Base-by-base conservation (phyloP, 345 rosid species). In the Gossypium ekmanianum region DNA sequence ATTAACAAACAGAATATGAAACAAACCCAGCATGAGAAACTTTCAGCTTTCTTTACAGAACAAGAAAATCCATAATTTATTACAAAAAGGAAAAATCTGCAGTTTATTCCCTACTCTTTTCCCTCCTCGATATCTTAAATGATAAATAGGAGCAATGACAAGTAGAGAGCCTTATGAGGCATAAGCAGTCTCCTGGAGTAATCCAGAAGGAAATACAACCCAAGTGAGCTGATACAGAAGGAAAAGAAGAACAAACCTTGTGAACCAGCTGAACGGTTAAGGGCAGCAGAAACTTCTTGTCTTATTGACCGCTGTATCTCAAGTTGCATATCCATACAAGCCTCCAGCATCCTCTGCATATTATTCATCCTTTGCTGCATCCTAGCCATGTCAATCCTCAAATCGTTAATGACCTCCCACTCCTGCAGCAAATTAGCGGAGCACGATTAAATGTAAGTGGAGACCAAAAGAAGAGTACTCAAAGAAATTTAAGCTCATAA, bases 321-420 rank as follows among this genome's bases (percentile, higher is more conserved):
- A 17, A 91, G 92, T 81, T 94, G 98, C 98, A 94, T 94, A 76
- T 94, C 97, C 98, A 94, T 94, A 83, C 98, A 94, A 64, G 97
- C 85, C 84, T 92, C 98, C 76, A 94, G 80, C 94, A 90, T 90
- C 78, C 92, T 83, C 83, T 94, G 97, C 88, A 94, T 80, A 81
- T 82, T 90, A 80, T 90, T 92, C 97, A 94, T 94, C 87, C 97
- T 90, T 62, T 94, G 98, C 68, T 94, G 97, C 68, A 94, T 81
- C 81, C 97, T 85, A 14, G 90, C 91, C 98, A 94, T 94, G 85
- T 91, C 98, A 68, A 90, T 73, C 86, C 98, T 86, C 87, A 94
- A 63, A 81, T 92, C 97, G 68, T 84, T 94, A 71, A 91, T 69
- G 65, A 87, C 80, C 56, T 92, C 97, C 95, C 97, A 94, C 47